Evolutionary conservation across 495 filamentous ascomycete species (phyloP).

Genomic region (Articulospora tetracladia): DNA sequence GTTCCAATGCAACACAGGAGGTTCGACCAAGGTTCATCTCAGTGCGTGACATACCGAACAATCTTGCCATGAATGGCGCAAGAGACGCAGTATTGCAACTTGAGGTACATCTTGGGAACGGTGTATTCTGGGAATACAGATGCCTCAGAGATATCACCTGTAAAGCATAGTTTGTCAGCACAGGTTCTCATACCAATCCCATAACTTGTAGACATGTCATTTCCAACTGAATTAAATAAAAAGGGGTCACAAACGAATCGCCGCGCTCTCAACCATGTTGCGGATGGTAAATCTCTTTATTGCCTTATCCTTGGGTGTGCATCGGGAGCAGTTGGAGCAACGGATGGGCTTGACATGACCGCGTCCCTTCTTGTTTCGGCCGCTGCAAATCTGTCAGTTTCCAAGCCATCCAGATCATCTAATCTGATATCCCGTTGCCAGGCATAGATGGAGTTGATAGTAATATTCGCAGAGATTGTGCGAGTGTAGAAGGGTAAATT

Average conservation of each 20-base stretch:
- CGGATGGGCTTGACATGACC: constrained; percentile 95
- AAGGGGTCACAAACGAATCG: constrained; percentile 82
- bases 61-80: constrained; percentile 99
- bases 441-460: no score
- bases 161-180: constrained; percentile 16
- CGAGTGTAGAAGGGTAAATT: constrained; percentile 1
- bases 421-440: no score
- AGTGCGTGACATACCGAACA: constrained; percentile 81
- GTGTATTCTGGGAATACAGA: constrained; percentile 99
- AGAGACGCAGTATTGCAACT: constrained; percentile 99
- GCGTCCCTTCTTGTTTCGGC: constrained; percentile 99
- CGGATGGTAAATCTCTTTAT: constrained; percentile 99
- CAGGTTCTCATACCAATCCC: background rate
- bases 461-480: background rate
- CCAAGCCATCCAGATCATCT: no score
- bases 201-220: background rate
- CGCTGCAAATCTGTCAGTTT: constrained; percentile 49
- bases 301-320: constrained; percentile 99
- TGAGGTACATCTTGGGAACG: constrained; percentile 99
- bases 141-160: constrained; percentile 99
- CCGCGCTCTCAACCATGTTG: constrained; percentile 99
- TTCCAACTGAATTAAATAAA: background rate
- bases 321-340: constrained; percentile 99
- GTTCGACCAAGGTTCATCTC: constrained; percentile 60
- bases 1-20: constrained; percentile 24